Conservation (phyloP, 2,329 filamentous ascomycete genomes). For the Aplosporella prunicola region DNA sequence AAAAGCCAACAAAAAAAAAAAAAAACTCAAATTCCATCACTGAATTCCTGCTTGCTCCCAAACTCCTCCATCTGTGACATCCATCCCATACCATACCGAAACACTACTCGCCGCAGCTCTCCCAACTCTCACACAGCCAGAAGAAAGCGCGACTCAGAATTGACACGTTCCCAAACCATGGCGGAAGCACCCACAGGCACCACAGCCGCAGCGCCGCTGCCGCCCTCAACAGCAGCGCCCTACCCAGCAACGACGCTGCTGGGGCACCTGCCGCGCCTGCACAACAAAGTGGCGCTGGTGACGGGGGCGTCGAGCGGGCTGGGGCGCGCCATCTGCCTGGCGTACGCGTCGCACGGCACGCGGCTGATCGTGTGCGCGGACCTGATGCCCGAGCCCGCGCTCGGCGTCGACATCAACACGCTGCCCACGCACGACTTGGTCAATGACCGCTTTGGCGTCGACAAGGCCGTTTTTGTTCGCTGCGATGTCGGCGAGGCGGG, state of each 20-base stretch:
- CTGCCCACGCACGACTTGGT: constrained; percentile 12
- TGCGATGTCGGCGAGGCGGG: constrained; percentile 19
- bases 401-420: background rate
- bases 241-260: background rate
- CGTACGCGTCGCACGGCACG: constrained; percentile 13
- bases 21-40: too few species aligned
- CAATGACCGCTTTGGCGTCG: constrained; percentile 6
- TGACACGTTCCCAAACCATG: constrained; percentile 1
- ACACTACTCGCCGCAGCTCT: too few species aligned
- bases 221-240: background rate
- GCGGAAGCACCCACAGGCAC: background rate
- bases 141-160: too few species aligned
- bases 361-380: constrained; percentile 16
- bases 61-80: too few species aligned
- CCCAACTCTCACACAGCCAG: too few species aligned
- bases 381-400: constrained; percentile 4
- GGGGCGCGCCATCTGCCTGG: constrained; percentile 18
- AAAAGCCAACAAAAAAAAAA: too few species aligned
- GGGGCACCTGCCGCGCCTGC: constrained; percentile 7
- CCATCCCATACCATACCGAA: too few species aligned
- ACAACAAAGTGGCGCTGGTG: constrained; percentile 20
- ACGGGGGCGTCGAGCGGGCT: constrained; percentile 26
- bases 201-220: background rate
- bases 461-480: constrained; percentile 15
- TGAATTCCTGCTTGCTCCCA: too few species aligned